Percentiles rank a stretch among this genome's conserved stretches.
Evolutionary conservation across 2,329 filamentous ascomycete species (phyloP).

Genomic region (Fusarium neocosmosporiellum): DNA sequence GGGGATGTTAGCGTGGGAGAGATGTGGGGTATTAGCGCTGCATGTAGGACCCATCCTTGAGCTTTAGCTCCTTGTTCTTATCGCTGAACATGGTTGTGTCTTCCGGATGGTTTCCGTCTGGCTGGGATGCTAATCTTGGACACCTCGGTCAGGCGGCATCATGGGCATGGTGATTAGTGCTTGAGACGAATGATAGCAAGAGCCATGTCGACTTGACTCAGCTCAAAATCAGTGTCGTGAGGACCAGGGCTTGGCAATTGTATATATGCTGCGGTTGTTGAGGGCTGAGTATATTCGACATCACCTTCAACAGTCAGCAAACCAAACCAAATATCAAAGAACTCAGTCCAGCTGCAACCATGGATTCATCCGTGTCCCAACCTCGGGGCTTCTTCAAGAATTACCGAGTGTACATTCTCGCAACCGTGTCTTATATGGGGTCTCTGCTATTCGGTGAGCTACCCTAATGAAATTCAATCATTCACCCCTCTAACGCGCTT

Average conservation of each 20-base stretch:
- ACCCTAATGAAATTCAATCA: not conserved
- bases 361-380: not conserved
- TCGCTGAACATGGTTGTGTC: not conserved
- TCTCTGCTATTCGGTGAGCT: not conserved
- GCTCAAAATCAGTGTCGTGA: not conserved
- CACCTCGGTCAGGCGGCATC: not conserved
- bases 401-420: not conserved
- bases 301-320: not conserved
- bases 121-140: not conserved
- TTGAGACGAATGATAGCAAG: not conserved
- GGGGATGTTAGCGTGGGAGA: not conserved
- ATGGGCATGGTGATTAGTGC: not conserved
- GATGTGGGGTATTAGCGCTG: not conserved
- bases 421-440: conserved; percentile 1
- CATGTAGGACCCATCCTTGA: not conserved
- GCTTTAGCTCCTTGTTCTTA: not conserved
- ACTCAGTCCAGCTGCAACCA: not conserved
- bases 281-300: not conserved
- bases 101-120: not conserved
- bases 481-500: not conserved
- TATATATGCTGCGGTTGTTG: not conserved
- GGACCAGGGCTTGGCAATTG: not conserved
- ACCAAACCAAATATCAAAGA: not conserved
- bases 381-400: not conserved
- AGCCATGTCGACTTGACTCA: not conserved